Percentiles rank a stretch among this genome's conserved stretches.
phyloP scores from a whole-genome alignment of 2,329 filamentous ascomycete genomes.

The Phyllosticta citriasiana region DNA sequence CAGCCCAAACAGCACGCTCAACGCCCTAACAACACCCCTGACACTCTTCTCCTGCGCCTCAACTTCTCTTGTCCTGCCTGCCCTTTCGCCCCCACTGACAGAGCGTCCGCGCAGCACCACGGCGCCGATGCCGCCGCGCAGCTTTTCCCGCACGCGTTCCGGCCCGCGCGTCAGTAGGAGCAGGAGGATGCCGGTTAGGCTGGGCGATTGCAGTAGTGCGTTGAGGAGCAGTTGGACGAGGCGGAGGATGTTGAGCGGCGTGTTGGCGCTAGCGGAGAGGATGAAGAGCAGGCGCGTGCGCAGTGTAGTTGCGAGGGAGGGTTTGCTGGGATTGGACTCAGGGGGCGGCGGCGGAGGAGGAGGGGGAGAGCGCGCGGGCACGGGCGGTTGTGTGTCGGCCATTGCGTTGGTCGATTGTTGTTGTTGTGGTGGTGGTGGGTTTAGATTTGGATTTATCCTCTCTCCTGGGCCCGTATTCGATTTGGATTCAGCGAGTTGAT shows the following conservation, averaged over 20 bases:
- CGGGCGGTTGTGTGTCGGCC: not conserved
- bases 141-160: not conserved
- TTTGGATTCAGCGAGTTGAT: too few relatives aligned
- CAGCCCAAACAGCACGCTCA: slow-evolving; percentile 23
- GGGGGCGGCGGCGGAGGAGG: not conserved
- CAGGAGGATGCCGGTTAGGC: slow-evolving; percentile 3
- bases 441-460: too few relatives aligned
- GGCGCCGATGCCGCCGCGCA: not conserved
- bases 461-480: too few relatives aligned
- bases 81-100: not conserved
- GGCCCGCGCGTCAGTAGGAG: not conserved
- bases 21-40: slow-evolving; percentile 14
- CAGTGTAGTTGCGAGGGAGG: not conserved
- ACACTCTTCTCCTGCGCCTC: not conserved
- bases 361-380: not conserved
- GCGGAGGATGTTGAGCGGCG: not conserved
- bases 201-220: not conserved
- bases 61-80: not conserved
- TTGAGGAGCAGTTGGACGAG: not conserved
- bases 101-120: not conserved
- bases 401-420: not conserved
- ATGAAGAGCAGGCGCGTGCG: not conserved
- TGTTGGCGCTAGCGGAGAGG: not conserved
- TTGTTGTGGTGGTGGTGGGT: not conserved
- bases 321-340: not conserved